Percentiles rank a stretch among this genome's conserved stretches.
phyloP scores from a whole-genome alignment of 805 yeast species.

The Suhomyces xylopsoci region DNA sequence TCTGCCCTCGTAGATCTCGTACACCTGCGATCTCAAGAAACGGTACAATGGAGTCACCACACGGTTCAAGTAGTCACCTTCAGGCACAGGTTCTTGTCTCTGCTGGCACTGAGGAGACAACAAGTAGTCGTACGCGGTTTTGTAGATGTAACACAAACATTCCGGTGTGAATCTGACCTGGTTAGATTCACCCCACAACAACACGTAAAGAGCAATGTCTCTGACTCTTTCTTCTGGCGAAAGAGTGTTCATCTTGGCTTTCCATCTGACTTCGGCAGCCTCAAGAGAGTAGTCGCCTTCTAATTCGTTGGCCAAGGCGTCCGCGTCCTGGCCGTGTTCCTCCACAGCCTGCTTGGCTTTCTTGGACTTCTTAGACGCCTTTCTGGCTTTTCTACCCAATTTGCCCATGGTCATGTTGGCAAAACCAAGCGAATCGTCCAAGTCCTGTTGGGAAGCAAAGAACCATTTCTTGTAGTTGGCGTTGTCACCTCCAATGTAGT shows the following conservation, averaged over 20 bases:
- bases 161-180: conserved; percentile 88
- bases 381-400: conserved; percentile 73
- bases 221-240: conserved; percentile 78
- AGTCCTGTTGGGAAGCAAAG: conserved; percentile 83
- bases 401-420: conserved; percentile 78
- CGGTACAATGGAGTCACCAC: conserved; percentile 87
- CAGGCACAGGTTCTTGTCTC: conserved; percentile 77
- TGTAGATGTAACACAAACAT: conserved; percentile 87
- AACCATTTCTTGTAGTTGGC: conserved; percentile 87
- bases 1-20: conserved; percentile 77
- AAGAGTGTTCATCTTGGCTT: conserved; percentile 69
- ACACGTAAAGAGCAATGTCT: conserved; percentile 69
- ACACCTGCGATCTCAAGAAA: conserved; percentile 76
- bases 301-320: conserved; percentile 61
- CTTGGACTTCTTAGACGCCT: conserved; percentile 76
- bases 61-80: conserved; percentile 88
- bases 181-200: conserved; percentile 89
- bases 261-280: conserved; percentile 87
- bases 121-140: conserved; percentile 90
- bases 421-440: conserved; percentile 82
- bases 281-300: conserved; percentile 82
- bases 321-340: conserved; percentile 59
- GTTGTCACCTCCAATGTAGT: conserved; percentile 83
- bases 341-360: conserved; percentile 69
- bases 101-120: conserved; percentile 88